Base-by-base conservation (phyloP, 306 rosid genomes). In the Vigna nakashimae region DNA sequence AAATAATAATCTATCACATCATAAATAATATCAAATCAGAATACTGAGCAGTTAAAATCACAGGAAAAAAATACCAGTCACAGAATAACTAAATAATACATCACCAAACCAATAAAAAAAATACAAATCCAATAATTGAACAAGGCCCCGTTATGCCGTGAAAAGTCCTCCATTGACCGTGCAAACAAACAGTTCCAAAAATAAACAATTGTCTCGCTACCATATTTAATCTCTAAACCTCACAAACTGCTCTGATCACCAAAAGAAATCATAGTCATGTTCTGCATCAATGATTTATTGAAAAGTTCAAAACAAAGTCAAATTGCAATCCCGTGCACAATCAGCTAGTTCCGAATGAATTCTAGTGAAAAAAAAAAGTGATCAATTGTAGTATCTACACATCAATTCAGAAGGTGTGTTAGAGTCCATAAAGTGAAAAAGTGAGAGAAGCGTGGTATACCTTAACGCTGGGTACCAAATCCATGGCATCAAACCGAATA, bases 391-490 rank as follows among this genome's bases (percentile, higher is more conserved):
- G 2, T 30, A 6, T 38, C 43, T 38, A 38, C 43, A 38, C 38
- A 5, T 4, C 34, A 51, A 65, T 65, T 18, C n/a, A 74, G 36
- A 49, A 59, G 51, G 15, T 55, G 26, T 9, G 36, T 52, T 5
- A 67, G 15, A 55, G 18, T 40, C 14, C 36, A 6, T 16, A 42
- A 26, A 75, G 48, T 15, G 18, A 60, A 66, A 79, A 48, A 67
- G 16, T 22, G 5, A 49, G 68, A 50, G 40, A 63, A 1, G 20
- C 1, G 16, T 42, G 10, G 36, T 53, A 42, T 88, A 93, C 98
- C 97, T 93, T 88, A 86, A 96, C 85, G 82, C 84, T 88, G 16
- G 90, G 30, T 18, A 70, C 88, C 86, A 87, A 88, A 88, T 93
- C 98, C 98, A 93, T 93, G 42, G 32, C 68, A 58, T 57, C 38